A percentile compares a stretch with the other conserved stretches of the same genome.
Conservation (phyloP, 306 rosid genomes). For the Vigna unguiculata region DNA sequence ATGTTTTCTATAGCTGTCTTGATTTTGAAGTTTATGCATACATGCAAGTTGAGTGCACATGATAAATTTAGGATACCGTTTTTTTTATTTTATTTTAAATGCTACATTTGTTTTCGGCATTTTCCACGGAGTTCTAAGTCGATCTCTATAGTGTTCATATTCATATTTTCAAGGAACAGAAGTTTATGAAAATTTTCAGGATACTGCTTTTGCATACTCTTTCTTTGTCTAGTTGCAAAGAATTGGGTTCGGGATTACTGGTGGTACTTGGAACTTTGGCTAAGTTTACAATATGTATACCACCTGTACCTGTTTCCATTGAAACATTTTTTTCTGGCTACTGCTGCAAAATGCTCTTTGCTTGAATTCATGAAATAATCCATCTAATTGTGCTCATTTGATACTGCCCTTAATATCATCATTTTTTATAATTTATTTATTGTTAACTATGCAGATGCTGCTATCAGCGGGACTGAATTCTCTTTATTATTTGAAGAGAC, state of each 20-base stretch:
- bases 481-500: conserved; percentile 71
- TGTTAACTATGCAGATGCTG: conserved; percentile 60
- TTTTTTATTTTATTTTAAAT: neutral
- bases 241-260: conserved; percentile 6
- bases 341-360: conserved; percentile 28
- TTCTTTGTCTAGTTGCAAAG: conserved; percentile 3
- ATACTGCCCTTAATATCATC: conserved; percentile 26
- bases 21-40: conserved; percentile 28
- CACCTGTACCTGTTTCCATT: conserved; percentile 29
- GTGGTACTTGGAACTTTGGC: conserved; percentile 21
- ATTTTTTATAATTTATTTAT: conserved; percentile 27
- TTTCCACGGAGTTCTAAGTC: conserved; percentile 20
- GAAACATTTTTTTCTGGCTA: conserved; percentile 21
- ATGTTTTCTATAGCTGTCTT: conserved; percentile 40
- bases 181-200: conserved; percentile 15
- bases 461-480: conserved; percentile 49
- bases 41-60: conserved; percentile 32
- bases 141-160: neutral
- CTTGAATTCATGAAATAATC: conserved; percentile 28
- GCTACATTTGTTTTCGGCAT: neutral
- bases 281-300: conserved; percentile 21
- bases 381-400: conserved; percentile 25
- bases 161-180: conserved; percentile 20
- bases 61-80: conserved; percentile 24
- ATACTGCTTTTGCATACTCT: conserved; percentile 32